Evolutionary conservation across 1,284 basidiomycete species (phyloP).

Genomic region (Psilocybe mexicana): DNA sequence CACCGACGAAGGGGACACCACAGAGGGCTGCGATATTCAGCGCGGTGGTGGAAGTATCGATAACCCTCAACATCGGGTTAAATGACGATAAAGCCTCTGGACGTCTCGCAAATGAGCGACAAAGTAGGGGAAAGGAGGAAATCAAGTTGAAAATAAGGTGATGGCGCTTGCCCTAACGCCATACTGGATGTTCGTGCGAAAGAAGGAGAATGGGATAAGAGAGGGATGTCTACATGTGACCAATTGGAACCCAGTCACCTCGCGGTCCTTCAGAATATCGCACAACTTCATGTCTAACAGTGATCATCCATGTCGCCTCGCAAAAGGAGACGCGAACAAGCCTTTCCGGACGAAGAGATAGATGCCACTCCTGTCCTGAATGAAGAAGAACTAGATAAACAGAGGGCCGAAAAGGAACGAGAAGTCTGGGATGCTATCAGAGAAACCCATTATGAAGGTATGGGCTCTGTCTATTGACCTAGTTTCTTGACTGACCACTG

Average conservation of each 20-base stretch:
- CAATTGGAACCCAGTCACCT: not conserved
- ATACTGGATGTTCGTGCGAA: not conserved
- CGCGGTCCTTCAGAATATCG: not conserved
- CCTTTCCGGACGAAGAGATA: conserved; percentile 36
- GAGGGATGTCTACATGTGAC: not conserved
- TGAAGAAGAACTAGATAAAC: conserved; percentile 23
- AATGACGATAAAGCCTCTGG: not conserved
- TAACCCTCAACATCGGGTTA: conserved; percentile 24
- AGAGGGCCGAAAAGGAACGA: conserved; percentile 50
- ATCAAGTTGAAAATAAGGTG: not conserved
- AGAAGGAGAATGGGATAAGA: not conserved
- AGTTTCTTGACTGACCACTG: not conserved
- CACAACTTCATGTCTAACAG: not conserved
- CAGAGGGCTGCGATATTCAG: conserved; percentile 42
- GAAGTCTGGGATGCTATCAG: conserved; percentile 76
- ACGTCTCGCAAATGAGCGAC: not conserved
- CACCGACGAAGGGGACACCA: conserved; percentile 45
- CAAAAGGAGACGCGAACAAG: conserved; percentile 51
- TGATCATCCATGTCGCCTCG: conserved; percentile 34
- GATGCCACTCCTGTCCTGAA: not conserved
- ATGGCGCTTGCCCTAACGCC: not conserved
- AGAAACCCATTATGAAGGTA: conserved; percentile 80
- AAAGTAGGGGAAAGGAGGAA: not conserved
- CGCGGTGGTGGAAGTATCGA: conserved; percentile 27
- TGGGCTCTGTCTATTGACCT: conserved; percentile 3